Percentiles rank a stretch among this genome's conserved stretches.
phyloP scores from a whole-genome alignment of 768 basidiomycete species.

The Guyanaporus albipodus region DNA sequence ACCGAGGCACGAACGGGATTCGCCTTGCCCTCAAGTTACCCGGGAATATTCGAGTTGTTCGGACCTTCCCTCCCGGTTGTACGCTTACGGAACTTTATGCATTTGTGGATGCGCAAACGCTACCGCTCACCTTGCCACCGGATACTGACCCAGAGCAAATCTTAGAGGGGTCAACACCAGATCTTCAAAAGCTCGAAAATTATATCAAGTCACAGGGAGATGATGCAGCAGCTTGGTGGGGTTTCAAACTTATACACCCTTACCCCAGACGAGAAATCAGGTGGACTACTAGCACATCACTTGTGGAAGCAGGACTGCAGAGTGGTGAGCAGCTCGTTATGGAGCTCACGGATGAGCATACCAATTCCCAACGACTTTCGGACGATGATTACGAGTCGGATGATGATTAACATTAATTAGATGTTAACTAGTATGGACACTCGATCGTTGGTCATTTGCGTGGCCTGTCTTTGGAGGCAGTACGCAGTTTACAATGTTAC shows the following conservation, averaged over 20 bases:
- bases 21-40: slow-evolving; percentile 54
- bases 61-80: slow-evolving; percentile 47
- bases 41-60: slow-evolving; percentile 53
- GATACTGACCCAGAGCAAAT: slow-evolving; percentile 42
- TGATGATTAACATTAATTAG: slow-evolving; percentile 27
- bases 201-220: slow-evolving; percentile 29
- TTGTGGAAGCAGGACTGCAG: slow-evolving; percentile 47
- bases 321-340: slow-evolving; percentile 65
- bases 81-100: slow-evolving; percentile 66
- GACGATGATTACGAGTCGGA: slow-evolving; percentile 61
- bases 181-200: slow-evolving; percentile 35
- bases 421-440: not conserved
- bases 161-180: slow-evolving; percentile 34
- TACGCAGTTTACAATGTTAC: too few species aligned
- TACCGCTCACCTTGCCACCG: slow-evolving; percentile 38
- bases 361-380: slow-evolving; percentile 29
- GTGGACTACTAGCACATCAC: slow-evolving; percentile 39
- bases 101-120: slow-evolving; percentile 61
- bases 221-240: slow-evolving; percentile 54
- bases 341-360: slow-evolving; percentile 36
- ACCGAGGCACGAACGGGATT: slow-evolving; percentile 28
- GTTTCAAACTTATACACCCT: slow-evolving; percentile 62
- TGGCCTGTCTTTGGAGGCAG: too few species aligned
- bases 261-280: slow-evolving; percentile 68
- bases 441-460: too few species aligned